Conservation (phyloP, 768 basidiomycete species). For the Lyophyllum atratum region DNA sequence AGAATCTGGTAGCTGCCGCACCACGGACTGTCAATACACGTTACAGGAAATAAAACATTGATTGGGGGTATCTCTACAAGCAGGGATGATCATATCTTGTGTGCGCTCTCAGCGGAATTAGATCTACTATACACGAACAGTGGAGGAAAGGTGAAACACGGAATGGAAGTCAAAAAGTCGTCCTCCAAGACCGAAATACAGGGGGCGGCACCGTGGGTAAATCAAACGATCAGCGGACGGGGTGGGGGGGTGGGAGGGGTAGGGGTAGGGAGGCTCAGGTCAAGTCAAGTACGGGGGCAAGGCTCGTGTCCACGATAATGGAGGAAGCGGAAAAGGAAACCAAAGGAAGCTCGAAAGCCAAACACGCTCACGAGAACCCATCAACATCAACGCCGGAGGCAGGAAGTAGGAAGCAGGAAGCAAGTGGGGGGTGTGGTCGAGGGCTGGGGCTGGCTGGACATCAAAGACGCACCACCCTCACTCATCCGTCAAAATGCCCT, state of each 20-base stretch:
- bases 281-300: neutral
- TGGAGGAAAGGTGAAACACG: neutral
- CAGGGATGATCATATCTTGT: conserved; percentile 6
- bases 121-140: conserved; percentile 5
- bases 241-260: neutral
- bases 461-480: neutral
- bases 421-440: neutral
- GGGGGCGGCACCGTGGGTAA: neutral
- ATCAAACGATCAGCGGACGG: neutral
- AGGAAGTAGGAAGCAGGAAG: no score
- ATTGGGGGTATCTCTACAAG: conserved; percentile 13
- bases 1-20: no score
- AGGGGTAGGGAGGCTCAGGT: neutral
- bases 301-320: neutral
- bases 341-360: neutral
- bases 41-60: neutral
- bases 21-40: no score
- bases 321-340: neutral
- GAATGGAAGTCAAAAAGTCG: neutral
- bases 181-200: neutral
- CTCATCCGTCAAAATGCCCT: conserved; percentile 58
- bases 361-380: neutral
- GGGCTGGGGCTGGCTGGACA: neutral
- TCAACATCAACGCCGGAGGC: no score
- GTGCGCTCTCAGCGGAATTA: neutral